Conservation (phyloP, 140 eudicot genomes). For the Stevia rebaudiana region DNA sequence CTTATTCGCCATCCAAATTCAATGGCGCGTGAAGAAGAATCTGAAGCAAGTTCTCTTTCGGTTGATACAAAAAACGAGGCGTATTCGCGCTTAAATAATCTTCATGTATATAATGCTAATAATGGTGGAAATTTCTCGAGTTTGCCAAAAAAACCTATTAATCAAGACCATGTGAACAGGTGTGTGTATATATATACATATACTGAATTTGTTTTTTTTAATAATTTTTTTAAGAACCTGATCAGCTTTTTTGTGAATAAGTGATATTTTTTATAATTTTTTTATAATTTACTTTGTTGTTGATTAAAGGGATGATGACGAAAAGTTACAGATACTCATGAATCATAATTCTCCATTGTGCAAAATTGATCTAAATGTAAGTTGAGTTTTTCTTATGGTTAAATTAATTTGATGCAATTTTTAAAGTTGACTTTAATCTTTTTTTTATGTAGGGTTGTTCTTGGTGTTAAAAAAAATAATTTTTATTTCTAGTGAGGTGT, state of each 20-base stretch:
- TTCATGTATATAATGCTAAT: slow-evolving; percentile 43
- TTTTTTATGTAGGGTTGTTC: background rate
- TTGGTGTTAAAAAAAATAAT: background rate
- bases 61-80: slow-evolving; percentile 74
- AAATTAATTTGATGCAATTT: background rate
- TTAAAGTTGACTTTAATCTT: background rate
- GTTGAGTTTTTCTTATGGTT: slow-evolving; percentile 5
- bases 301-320: slow-evolving; percentile 65
- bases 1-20: slow-evolving; percentile 89
- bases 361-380: slow-evolving; percentile 62
- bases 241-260: background rate
- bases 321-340: slow-evolving; percentile 50
- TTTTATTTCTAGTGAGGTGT: background rate
- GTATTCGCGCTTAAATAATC: slow-evolving; percentile 50
- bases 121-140: slow-evolving; percentile 44
- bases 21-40: slow-evolving; percentile 80
- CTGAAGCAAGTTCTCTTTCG: slow-evolving; percentile 97
- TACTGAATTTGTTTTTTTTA: no score
- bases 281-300: background rate
- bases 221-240: background rate
- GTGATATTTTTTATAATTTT: no score
- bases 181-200: slow-evolving; percentile 1
- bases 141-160: slow-evolving; percentile 43
- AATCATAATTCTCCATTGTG: slow-evolving; percentile 58
- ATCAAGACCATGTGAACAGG: slow-evolving; percentile 54